These are phyloP conservation scores for Kernera saxatilis DNA, from an alignment of 345 rosid genomes.

Conservation along the genomic window DNA sequence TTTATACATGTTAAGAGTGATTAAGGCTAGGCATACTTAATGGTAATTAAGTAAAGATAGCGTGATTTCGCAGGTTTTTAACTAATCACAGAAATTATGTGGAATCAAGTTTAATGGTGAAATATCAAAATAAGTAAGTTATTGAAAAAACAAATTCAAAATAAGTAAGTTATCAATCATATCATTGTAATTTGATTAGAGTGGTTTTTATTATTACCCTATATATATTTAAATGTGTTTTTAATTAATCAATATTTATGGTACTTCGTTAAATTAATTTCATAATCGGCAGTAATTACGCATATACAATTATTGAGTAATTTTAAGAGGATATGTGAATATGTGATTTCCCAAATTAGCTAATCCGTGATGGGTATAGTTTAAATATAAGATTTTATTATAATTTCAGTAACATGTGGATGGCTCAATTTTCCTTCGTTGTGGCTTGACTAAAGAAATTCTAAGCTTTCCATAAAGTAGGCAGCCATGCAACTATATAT, in stretches of 20 bases:
- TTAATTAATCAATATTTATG: too few species aligned
- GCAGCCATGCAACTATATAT: slow-evolving; percentile 16
- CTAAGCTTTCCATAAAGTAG: slow-evolving; percentile 9
- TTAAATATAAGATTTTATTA: neutral
- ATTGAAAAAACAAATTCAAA: neutral
- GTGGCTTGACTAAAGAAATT: slow-evolving; percentile 3
- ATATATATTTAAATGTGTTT: neutral
- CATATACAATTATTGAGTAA: neutral
- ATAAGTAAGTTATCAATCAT: too few species aligned
- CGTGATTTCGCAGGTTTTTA: too few species aligned
- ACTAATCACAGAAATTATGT: too few species aligned
- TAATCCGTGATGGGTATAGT: neutral
- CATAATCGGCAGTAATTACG: neutral
- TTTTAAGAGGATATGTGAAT: neutral
- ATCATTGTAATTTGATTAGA: neutral
- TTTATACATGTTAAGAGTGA: slow-evolving; percentile 14
- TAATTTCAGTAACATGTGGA: neutral
- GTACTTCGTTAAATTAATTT: too few species aligned
- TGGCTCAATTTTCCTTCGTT: slow-evolving; percentile 7
- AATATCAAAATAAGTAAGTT: too few species aligned
- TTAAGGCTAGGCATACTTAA: neutral
- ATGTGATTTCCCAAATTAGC: neutral
- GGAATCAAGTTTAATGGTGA: too few species aligned
- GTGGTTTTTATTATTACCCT: neutral
- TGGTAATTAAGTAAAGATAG: neutral